Evolutionary conservation across 2,329 filamentous ascomycete species (phyloP).

Genomic region (Nemania abortiva): DNA sequence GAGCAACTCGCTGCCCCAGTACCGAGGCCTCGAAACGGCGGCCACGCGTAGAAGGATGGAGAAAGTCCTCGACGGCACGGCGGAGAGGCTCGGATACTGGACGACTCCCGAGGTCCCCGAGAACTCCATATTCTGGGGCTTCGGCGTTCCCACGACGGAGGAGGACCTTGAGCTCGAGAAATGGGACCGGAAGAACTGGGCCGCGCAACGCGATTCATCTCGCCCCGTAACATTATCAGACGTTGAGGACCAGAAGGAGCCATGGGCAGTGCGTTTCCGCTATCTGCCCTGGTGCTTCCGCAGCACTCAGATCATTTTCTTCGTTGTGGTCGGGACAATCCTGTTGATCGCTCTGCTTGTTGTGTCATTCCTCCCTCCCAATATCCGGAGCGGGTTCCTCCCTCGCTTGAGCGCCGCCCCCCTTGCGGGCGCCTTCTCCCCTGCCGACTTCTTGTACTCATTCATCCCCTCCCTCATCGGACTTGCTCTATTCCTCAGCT

Average conservation of each 20-base stretch:
- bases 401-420: conserved; percentile 75
- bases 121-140: conserved; percentile 76
- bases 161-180: conserved; percentile 47
- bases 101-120: conserved; percentile 71
- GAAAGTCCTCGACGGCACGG: conserved; percentile 66
- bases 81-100: conserved; percentile 89
- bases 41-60: conserved; percentile 64
- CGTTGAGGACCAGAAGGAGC: conserved; percentile 63
- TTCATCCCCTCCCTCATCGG: conserved; percentile 79
- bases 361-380: conserved; percentile 80
- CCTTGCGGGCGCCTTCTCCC: conserved; percentile 75
- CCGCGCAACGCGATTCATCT: conserved; percentile 50
- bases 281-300: conserved; percentile 84
- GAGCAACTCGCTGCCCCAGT: conserved; percentile 82
- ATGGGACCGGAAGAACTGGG: conserved; percentile 43
- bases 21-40: conserved; percentile 75
- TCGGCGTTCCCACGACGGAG: conserved; percentile 47
- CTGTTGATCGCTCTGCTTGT: conserved; percentile 79
- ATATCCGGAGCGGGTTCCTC: conserved; percentile 76
- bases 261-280: conserved; percentile 67
- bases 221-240: conserved; percentile 50
- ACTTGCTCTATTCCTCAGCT: conserved; percentile 73
- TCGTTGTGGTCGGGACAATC: conserved; percentile 69
- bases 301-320: conserved; percentile 73
- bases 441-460: conserved; percentile 88